Evolutionary conservation across 306 rosid species (phyloP).

Genomic region (Castanopsis chinensis): DNA sequence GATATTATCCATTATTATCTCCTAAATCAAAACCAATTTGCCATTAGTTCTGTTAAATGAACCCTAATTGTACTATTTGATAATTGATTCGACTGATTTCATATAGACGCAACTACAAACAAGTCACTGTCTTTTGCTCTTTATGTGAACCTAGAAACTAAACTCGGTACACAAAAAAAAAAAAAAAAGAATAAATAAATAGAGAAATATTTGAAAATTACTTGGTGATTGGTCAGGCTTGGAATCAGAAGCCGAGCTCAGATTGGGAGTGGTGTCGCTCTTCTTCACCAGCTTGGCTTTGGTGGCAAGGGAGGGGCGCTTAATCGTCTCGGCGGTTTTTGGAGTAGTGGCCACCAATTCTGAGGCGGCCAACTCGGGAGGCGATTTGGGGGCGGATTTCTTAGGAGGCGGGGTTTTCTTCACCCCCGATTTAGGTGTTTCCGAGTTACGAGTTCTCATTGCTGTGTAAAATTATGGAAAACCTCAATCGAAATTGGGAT

Average conservation of each 20-base stretch:
- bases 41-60: background rate
- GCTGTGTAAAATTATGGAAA: background rate
- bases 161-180: background rate
- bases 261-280: constrained; percentile 38
- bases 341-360: background rate
- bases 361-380: constrained; percentile 10
- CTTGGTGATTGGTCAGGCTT: constrained; percentile 37
- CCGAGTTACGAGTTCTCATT: constrained; percentile 72
- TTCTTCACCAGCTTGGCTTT: constrained; percentile 42
- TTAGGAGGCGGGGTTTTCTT: constrained; percentile 51
- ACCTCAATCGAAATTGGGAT: background rate
- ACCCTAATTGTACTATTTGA: background rate
- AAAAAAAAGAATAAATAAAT: too few species aligned
- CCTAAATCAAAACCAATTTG: too few species aligned
- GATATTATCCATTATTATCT: too few species aligned
- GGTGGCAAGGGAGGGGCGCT: constrained; percentile 33
- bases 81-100: background rate
- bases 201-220: constrained; percentile 13
- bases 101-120: background rate
- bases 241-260: constrained; percentile 18
- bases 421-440: constrained; percentile 33
- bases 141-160: background rate
- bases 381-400: constrained; percentile 43
- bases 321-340: constrained; percentile 18
- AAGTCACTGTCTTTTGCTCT: too few species aligned